These are phyloP conservation scores for Pichia sp. DNA, from an alignment of 1,139 yeast genomes.

Conservation along the genomic window DNA sequence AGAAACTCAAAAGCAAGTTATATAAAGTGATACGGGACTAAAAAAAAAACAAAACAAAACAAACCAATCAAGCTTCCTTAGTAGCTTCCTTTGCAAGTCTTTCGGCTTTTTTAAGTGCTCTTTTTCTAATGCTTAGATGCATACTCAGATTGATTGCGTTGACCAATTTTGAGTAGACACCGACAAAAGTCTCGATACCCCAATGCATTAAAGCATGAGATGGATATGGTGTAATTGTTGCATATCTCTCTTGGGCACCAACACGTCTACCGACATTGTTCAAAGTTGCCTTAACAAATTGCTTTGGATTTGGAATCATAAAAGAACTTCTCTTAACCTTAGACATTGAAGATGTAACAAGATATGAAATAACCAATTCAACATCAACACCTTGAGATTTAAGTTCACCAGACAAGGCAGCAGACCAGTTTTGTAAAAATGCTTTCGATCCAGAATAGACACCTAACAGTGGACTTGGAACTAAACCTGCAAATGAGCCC, in stretches of 20 bases:
- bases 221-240: slow-evolving; percentile 89
- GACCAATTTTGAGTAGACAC: slow-evolving; percentile 68
- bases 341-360: slow-evolving; percentile 94
- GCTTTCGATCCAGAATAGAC: slow-evolving; percentile 96
- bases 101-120: slow-evolving; percentile 79
- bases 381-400: slow-evolving; percentile 66
- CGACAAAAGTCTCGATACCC: slow-evolving; percentile 68
- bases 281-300: slow-evolving; percentile 66
- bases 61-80: background rate
- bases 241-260: slow-evolving; percentile 90
- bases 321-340: slow-evolving; percentile 73
- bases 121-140: slow-evolving; percentile 71
- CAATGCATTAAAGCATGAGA: slow-evolving; percentile 91
- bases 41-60: no score
- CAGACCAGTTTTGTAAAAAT: slow-evolving; percentile 88
- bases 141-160: slow-evolving; percentile 59
- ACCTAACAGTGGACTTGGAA: slow-evolving; percentile 89
- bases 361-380: slow-evolving; percentile 77
- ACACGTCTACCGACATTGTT: slow-evolving; percentile 68
- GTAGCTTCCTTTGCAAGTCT: slow-evolving; percentile 23
- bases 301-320: slow-evolving; percentile 73
- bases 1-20: no score
- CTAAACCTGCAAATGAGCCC: slow-evolving; percentile 95
- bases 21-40: no score
- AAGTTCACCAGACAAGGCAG: slow-evolving; percentile 84